Evolutionary conservation across 1,284 basidiomycete species (phyloP).

Genomic region (Apiotrichum domesticum): DNA sequence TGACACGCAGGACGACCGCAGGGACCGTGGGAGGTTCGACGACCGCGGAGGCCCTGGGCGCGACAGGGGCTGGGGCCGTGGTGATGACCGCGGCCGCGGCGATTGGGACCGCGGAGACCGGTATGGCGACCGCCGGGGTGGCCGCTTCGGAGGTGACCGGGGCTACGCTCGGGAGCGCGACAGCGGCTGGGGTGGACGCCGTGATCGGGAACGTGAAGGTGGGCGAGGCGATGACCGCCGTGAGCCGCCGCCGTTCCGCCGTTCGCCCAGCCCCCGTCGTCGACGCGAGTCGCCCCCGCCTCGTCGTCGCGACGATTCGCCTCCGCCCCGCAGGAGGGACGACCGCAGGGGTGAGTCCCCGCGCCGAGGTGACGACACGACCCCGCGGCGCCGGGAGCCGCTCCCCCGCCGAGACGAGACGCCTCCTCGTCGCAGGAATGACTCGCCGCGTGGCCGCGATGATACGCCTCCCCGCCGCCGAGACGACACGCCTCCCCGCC

Average conservation of each 20-base stretch:
- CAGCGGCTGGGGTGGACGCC: constrained; percentile 6
- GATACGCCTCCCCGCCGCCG: constrained; percentile 1
- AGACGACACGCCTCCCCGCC: constrained; percentile 4
- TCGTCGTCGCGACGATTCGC: constrained; percentile 1
- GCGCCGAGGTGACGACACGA: not conserved
- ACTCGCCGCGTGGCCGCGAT: constrained; percentile 1
- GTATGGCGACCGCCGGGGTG: not conserved
- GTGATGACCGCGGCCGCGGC: constrained; percentile 3
- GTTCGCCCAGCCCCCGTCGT: constrained; percentile 1
- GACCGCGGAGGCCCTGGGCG: not conserved
- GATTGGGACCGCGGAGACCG: constrained; percentile 1
- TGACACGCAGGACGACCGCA: constrained; percentile 6
- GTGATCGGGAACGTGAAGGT: not conserved
- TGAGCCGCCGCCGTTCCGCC: not conserved
- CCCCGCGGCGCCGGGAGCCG: not conserved
- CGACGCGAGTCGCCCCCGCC: not conserved
- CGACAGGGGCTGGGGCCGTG: not conserved
- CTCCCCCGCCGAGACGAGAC: constrained; percentile 5
- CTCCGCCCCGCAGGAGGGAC: not conserved
- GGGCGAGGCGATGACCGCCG: not conserved
- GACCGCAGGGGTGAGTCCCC: no score
- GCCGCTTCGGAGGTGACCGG: not conserved
- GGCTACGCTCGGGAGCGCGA: constrained; percentile 3
- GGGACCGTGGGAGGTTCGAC: constrained; percentile 2
- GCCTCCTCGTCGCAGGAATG: not conserved